Conservation (phyloP, 2,329 filamentous ascomycete species). For the Colletotrichum lupini region DNA sequence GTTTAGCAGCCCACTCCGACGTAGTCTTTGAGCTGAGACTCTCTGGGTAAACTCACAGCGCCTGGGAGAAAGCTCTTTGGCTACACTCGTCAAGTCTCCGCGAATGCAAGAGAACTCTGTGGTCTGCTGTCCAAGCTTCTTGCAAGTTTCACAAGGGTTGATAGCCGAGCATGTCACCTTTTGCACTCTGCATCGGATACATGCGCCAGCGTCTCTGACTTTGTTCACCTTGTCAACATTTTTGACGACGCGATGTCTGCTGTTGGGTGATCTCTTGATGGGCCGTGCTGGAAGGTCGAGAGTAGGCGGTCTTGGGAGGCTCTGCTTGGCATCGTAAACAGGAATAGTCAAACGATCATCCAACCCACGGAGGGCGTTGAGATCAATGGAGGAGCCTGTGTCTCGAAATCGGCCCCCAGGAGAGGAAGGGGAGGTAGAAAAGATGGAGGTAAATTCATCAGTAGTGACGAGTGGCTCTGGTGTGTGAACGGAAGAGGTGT, state of each 20-base stretch:
- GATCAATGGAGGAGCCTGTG: neutral
- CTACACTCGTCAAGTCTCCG: neutral
- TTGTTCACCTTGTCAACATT: constrained; percentile 19
- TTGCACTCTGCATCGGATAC: constrained; percentile 24
- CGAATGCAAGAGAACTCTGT: constrained; percentile 15
- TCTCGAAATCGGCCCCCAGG: neutral
- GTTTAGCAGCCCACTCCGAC: neutral
- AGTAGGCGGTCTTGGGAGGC: constrained; percentile 4
- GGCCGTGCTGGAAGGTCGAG: neutral
- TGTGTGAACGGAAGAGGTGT: constrained; percentile 2
- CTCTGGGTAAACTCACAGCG: constrained; percentile 11
- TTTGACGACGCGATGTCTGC: constrained; percentile 13
- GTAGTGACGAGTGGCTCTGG: neutral
- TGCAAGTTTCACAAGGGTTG: constrained; percentile 15
- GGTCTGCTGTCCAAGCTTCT: neutral
- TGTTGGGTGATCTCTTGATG: constrained; percentile 5
- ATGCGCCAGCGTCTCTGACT: constrained; percentile 21
- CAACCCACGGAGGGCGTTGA: neutral
- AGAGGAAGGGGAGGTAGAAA: neutral
- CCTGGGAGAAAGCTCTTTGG: constrained; percentile 3
- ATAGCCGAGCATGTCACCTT: constrained; percentile 17
- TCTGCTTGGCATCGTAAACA: neutral
- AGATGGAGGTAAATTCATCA: neutral
- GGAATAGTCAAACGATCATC: neutral
- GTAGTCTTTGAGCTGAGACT: too few species aligned